Conservation (phyloP, 768 basidiomycete species). For the Chlorophyllum brunneum region DNA sequence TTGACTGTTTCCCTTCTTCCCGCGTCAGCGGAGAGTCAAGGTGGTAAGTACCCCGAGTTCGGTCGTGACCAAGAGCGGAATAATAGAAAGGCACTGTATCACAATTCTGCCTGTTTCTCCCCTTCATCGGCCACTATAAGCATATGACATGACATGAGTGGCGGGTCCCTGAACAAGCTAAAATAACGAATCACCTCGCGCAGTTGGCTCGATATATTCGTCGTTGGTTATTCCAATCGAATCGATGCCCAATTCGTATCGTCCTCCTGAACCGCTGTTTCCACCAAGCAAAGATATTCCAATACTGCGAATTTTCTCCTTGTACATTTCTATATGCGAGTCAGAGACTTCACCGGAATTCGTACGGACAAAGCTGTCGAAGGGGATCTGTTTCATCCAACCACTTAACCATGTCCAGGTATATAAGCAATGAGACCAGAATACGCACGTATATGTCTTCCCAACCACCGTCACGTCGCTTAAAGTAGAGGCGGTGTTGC, state of each 20-base stretch:
- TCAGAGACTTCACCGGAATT: slow-evolving; percentile 69
- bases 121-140: not conserved
- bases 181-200: slow-evolving; percentile 18
- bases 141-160: not conserved
- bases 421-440: not conserved
- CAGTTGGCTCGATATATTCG: slow-evolving; percentile 45
- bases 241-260: slow-evolving; percentile 81
- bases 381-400: slow-evolving; percentile 76
- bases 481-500: slow-evolving; percentile 89
- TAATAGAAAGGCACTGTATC: not conserved
- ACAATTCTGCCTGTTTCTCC: not conserved
- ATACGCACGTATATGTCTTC: slow-evolving; percentile 73
- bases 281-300: slow-evolving; percentile 89
- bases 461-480: slow-evolving; percentile 63
- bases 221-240: slow-evolving; percentile 80
- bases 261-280: slow-evolving; percentile 68
- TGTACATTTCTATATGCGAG: slow-evolving; percentile 71
- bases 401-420: not conserved
- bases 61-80: not conserved
- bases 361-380: slow-evolving; percentile 70
- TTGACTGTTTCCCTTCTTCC: not conserved
- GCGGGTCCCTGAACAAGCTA: not conserved
- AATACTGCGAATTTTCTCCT: slow-evolving; percentile 71
- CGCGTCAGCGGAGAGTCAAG: not conserved
- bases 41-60: no score